These are phyloP conservation scores for Leucocoprinus leucothites DNA, from an alignment of 768 basidiomycete species.

Conservation along the genomic window DNA sequence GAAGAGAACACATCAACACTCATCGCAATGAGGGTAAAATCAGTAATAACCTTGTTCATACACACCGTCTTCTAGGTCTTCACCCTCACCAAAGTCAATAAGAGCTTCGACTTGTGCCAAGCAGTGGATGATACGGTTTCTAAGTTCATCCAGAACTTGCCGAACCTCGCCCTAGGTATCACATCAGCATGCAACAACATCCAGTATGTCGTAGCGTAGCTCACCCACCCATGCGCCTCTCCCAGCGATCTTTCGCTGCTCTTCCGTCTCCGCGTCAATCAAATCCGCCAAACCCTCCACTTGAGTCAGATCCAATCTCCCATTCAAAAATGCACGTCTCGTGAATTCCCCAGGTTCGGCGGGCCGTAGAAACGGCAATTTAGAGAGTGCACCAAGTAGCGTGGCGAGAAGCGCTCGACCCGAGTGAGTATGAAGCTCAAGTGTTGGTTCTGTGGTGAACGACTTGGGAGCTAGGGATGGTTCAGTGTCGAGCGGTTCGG, in stretches of 20 bases:
- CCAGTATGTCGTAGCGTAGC: neutral
- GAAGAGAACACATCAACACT: no score
- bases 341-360: slow-evolving; percentile 92
- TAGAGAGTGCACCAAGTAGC: slow-evolving; percentile 60
- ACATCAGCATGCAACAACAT: neutral
- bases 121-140: slow-evolving; percentile 65
- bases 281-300: slow-evolving; percentile 87
- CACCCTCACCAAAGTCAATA: slow-evolving; percentile 92
- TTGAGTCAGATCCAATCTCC: slow-evolving; percentile 82
- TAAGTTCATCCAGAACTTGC: slow-evolving; percentile 58
- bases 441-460: slow-evolving; percentile 78
- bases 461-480: slow-evolving; percentile 61
- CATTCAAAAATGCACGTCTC: slow-evolving; percentile 74
- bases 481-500: slow-evolving; percentile 6
- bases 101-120: slow-evolving; percentile 82
- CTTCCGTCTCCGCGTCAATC: slow-evolving; percentile 85
- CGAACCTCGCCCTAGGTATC: slow-evolving; percentile 56
- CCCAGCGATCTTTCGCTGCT: slow-evolving; percentile 72
- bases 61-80: slow-evolving; percentile 83
- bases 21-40: no score
- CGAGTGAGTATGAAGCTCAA: slow-evolving; percentile 88
- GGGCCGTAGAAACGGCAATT: slow-evolving; percentile 62
- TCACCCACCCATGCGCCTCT: slow-evolving; percentile 61
- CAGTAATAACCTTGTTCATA: slow-evolving; percentile 57
- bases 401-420: slow-evolving; percentile 77